Evolutionary conservation across 129 eudicot species (phyloP).

Genomic region (Flaveria trinervia): DNA sequence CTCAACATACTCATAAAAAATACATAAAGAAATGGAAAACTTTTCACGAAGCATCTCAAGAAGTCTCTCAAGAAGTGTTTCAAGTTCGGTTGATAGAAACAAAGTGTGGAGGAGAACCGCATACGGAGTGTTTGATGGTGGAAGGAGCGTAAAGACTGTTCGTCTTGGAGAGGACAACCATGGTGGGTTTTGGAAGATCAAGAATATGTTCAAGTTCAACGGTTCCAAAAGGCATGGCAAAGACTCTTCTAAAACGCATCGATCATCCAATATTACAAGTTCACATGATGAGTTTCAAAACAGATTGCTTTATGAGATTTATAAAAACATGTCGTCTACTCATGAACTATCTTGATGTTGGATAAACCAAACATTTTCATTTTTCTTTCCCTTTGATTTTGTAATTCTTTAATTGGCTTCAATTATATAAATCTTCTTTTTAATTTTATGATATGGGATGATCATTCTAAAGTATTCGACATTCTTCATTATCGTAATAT

Average conservation of each 20-base stretch:
- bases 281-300: neutral
- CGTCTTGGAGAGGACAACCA: conserved; percentile 25
- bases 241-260: neutral
- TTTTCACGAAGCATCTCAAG: conserved; percentile 26
- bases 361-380: neutral
- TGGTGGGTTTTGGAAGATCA: conserved; percentile 18
- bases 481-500: too few species aligned
- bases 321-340: conserved; percentile 12
- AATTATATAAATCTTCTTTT: too few species aligned
- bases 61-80: conserved; percentile 35
- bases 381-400: neutral
- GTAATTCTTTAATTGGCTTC: neutral
- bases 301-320: conserved; percentile 17
- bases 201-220: neutral
- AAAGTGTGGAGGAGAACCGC: conserved; percentile 30
- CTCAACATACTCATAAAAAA: conserved; percentile 11
- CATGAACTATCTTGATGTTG: neutral
- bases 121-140: conserved; percentile 29
- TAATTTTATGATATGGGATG: too few species aligned
- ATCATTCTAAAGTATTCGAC: too few species aligned
- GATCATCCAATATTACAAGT: neutral
- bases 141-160: conserved; percentile 27
- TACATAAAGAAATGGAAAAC: conserved; percentile 23
- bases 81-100: conserved; percentile 23
- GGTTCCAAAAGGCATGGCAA: neutral